phyloP scores from a whole-genome alignment of 2,329 filamentous ascomycete genomes.

The Ascochyta viciae-villosae region DNA sequence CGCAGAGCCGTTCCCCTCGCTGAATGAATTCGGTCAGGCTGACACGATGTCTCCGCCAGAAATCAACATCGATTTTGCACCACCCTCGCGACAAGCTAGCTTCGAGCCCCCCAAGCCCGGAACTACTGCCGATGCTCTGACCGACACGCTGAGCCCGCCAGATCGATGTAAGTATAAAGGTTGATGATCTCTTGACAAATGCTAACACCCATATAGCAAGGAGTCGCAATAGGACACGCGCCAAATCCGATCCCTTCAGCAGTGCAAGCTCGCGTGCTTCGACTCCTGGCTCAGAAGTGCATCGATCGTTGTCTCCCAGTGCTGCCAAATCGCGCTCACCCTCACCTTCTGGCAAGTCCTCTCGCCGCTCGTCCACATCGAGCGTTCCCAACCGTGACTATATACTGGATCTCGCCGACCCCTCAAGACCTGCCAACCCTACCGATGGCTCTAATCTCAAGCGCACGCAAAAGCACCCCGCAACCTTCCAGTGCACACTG shows the following conservation, averaged over 20 bases:
- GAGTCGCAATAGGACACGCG: slow-evolving; percentile 62
- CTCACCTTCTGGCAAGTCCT: slow-evolving; percentile 57
- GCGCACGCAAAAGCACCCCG: slow-evolving; percentile 95
- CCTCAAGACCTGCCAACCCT: slow-evolving; percentile 71
- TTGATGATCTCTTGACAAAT: neutral
- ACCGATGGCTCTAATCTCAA: slow-evolving; percentile 62
- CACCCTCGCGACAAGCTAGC: slow-evolving; percentile 70
- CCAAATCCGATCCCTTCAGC: slow-evolving; percentile 67
- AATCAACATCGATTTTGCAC: slow-evolving; percentile 93
- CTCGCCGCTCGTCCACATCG: slow-evolving; percentile 59
- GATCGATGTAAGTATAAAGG: slow-evolving; percentile 62
- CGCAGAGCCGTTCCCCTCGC: slow-evolving; percentile 58
- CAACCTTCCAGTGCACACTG: slow-evolving; percentile 91
- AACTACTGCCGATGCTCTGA: slow-evolving; percentile 69
- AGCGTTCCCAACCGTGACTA: slow-evolving; percentile 70
- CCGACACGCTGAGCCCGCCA: slow-evolving; percentile 72
- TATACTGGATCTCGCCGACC: slow-evolving; percentile 90
- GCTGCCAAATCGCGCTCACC: slow-evolving; percentile 55
- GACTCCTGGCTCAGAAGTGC: slow-evolving; percentile 48
- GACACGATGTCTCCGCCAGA: slow-evolving; percentile 88
- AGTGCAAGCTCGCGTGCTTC: slow-evolving; percentile 55
- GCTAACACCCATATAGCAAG: slow-evolving; percentile 52
- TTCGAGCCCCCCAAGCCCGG: slow-evolving; percentile 71
- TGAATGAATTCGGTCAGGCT: slow-evolving; percentile 70
- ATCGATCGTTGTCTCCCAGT: slow-evolving; percentile 53